phyloP scores from a whole-genome alignment of 208 protist genomes.

The Naegleria fowleri region DNA sequence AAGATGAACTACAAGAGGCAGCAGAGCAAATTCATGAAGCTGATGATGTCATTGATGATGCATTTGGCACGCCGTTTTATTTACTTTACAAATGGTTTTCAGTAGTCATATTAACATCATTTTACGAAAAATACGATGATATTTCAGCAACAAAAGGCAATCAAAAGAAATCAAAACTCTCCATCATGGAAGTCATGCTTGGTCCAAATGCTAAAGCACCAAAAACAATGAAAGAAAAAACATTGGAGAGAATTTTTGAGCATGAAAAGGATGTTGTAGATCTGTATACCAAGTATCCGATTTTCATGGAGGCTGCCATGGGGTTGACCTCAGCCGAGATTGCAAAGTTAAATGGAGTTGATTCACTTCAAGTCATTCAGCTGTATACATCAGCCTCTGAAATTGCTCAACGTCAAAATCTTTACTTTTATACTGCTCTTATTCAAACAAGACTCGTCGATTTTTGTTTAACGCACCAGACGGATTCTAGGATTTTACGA shows the following conservation, averaged over 20 bases:
- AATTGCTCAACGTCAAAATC: neutral
- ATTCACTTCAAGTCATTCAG: neutral
- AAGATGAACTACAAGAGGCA: neutral
- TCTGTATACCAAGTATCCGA: neutral
- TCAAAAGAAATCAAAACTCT: neutral
- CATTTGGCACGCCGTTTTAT: neutral
- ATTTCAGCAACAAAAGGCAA: neutral
- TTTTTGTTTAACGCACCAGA: neutral
- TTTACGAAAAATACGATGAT: neutral
- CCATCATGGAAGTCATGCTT: constrained; percentile 10
- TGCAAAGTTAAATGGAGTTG: neutral
- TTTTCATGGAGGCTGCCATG: neutral
- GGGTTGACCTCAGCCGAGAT: neutral
- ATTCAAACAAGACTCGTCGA: neutral
- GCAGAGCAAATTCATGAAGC: neutral
- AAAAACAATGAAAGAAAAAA: constrained; percentile 13
- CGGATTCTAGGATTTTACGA: neutral
- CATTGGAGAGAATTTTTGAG: neutral
- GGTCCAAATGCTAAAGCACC: neutral
- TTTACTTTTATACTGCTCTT: neutral
- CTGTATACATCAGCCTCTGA: neutral
- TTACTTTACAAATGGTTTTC: constrained; percentile 11
- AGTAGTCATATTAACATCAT: neutral
- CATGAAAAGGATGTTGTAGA: neutral
- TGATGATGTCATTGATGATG: neutral